Conservation (phyloP, 2,329 filamentous ascomycete genomes). For the Sarocladiaceae sp. region DNA sequence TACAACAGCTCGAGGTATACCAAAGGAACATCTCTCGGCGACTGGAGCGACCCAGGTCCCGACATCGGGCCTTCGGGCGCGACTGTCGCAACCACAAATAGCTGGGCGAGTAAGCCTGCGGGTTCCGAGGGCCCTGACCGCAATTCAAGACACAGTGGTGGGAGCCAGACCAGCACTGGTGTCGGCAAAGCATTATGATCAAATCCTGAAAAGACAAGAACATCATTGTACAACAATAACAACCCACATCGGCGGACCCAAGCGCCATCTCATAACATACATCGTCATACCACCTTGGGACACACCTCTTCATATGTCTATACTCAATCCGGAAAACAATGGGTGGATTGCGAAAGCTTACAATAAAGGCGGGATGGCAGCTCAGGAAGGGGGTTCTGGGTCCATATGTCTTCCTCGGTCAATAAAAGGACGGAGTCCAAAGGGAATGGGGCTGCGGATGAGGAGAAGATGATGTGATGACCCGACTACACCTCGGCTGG, state of each 20-base stretch:
- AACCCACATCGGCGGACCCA: neutral
- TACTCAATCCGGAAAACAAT: neutral
- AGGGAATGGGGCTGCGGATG: no score
- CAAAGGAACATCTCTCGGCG: slow-evolving; percentile 39
- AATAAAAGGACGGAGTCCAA: no score
- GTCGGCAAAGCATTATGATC: slow-evolving; percentile 6
- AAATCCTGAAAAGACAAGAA: neutral
- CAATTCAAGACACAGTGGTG: neutral
- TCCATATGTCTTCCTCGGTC: no score
- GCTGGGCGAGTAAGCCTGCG: neutral
- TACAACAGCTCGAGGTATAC: slow-evolving; percentile 36
- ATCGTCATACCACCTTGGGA: no score
- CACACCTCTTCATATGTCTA: no score
- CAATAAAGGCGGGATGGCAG: neutral
- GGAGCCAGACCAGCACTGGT: neutral
- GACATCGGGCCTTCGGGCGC: slow-evolving; percentile 41
- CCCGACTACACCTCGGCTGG: neutral
- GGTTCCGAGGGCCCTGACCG: neutral
- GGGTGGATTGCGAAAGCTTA: neutral
- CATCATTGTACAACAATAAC: neutral
- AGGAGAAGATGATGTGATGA: neutral
- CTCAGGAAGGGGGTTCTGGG: neutral
- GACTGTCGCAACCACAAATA: slow-evolving; percentile 3
- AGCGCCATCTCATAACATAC: neutral
- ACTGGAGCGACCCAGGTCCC: slow-evolving; percentile 47